phyloP scores from a whole-genome alignment of 2,329 filamentous ascomycete genomes.

The Tolypocladium tundrense region DNA sequence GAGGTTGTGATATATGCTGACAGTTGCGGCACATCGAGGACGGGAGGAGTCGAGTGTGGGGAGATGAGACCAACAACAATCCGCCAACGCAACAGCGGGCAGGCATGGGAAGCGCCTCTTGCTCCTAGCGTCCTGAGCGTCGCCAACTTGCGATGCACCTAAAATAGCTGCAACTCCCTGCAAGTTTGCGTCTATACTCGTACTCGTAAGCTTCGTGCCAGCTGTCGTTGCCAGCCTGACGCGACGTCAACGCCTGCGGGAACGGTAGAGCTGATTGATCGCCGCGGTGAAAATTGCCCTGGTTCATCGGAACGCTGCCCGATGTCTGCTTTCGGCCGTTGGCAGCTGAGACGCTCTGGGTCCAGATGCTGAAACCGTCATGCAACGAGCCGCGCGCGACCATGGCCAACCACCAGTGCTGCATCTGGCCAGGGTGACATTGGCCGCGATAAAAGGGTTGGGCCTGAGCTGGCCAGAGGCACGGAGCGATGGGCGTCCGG shows the following conservation, averaged over 20 bases:
- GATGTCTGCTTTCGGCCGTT: neutral
- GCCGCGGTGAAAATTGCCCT: neutral
- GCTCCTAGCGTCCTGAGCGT: neutral
- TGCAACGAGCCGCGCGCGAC: slow-evolving; percentile 2
- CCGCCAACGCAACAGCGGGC: neutral
- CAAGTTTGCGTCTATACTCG: neutral
- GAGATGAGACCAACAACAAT: neutral
- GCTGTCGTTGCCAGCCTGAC: neutral
- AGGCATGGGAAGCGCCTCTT: neutral
- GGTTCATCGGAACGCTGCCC: neutral
- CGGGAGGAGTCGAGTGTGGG: neutral
- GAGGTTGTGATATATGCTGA: neutral
- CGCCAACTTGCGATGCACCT: neutral
- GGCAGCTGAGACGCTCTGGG: neutral
- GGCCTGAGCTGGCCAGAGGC: neutral
- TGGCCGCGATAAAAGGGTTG: neutral
- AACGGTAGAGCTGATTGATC: too few relatives aligned
- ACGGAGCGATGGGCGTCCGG: neutral
- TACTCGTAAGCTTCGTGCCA: neutral
- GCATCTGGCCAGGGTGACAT: neutral
- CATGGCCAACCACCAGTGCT: neutral
- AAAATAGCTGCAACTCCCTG: neutral
- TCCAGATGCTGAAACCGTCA: slow-evolving; percentile 2
- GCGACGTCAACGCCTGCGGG: too few relatives aligned
- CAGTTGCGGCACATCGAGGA: neutral